These are phyloP conservation scores for Aspergillus affinis DNA, from an alignment of 495 filamentous ascomycete species.

Conservation along the genomic window DNA sequence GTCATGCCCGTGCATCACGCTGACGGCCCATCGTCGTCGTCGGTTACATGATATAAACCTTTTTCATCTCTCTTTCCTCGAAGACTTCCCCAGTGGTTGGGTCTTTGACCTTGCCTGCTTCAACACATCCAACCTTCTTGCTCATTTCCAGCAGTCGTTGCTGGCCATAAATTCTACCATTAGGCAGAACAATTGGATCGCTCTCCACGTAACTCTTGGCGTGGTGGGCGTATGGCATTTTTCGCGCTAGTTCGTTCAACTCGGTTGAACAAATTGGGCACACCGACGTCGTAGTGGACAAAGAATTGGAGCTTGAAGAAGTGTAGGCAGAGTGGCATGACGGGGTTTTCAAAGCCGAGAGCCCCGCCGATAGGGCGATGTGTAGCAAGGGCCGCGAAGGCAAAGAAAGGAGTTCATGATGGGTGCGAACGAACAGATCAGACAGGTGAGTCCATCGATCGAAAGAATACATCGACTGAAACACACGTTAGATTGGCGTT, in stretches of 20 bases:
- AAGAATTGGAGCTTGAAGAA: constrained; percentile 56
- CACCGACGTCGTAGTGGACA: constrained; percentile 61
- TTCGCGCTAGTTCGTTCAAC: constrained; percentile 83
- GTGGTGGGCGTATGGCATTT: constrained; percentile 91
- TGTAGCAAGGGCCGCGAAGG: constrained; percentile 83
- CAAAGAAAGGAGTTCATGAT: constrained; percentile 83
- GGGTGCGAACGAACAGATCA: constrained; percentile 78
- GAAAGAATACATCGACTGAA: constrained; percentile 68
- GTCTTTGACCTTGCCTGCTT: constrained; percentile 71
- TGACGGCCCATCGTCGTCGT: neutral
- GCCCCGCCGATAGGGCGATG: constrained; percentile 84
- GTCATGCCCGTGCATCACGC: neutral
- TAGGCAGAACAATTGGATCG: constrained; percentile 84
- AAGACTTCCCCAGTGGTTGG: constrained; percentile 73
- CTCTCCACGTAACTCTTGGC: constrained; percentile 87
- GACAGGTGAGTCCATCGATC: constrained; percentile 75
- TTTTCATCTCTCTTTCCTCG: constrained; percentile 62
- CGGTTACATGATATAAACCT: constrained; percentile 79
- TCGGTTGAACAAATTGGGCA: constrained; percentile 96
- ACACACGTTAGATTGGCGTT: neutral
- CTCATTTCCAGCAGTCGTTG: constrained; percentile 73
- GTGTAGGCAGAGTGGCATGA: constrained; percentile 77
- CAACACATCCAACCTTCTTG: constrained; percentile 55
- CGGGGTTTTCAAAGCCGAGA: constrained; percentile 94
- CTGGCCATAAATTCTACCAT: constrained; percentile 80